Conservation (phyloP, 2,329 filamentous ascomycete species). For the Fusarium transvaalense region DNA sequence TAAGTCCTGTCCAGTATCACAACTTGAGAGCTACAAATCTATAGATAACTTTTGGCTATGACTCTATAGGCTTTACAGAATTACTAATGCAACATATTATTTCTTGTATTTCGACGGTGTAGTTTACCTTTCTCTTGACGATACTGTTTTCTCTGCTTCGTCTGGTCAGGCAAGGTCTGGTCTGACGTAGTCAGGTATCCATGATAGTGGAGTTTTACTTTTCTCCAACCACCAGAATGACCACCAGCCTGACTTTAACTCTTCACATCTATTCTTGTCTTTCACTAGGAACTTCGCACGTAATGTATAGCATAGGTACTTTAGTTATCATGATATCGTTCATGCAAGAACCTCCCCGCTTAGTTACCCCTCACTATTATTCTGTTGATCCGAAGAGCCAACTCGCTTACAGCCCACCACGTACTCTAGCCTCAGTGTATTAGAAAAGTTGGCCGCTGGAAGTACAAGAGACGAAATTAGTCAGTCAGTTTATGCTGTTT, state of each 20-base stretch:
- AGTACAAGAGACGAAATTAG: no score
- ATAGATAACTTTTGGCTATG: not conserved
- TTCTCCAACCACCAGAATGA: not conserved
- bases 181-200: conserved; percentile 26
- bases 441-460: no score
- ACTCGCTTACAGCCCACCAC: conserved; percentile 13
- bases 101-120: not conserved
- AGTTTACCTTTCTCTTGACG: not conserved
- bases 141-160: not conserved
- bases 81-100: not conserved
- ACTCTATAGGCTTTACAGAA: not conserved
- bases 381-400: conserved; percentile 8
- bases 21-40: not conserved
- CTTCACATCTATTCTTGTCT: conserved; percentile 14
- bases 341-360: conserved; percentile 16
- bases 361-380: not conserved
- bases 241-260: not conserved
- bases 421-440: no score
- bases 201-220: conserved; percentile 15
- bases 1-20: not conserved
- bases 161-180: not conserved
- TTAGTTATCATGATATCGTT: not conserved
- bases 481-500: no score
- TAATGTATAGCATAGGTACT: not conserved
- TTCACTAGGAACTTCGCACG: not conserved